Base-by-base conservation (phyloP, 225 moss, liverwort and hornwort species). In the Physcomitrium patens region DNA sequence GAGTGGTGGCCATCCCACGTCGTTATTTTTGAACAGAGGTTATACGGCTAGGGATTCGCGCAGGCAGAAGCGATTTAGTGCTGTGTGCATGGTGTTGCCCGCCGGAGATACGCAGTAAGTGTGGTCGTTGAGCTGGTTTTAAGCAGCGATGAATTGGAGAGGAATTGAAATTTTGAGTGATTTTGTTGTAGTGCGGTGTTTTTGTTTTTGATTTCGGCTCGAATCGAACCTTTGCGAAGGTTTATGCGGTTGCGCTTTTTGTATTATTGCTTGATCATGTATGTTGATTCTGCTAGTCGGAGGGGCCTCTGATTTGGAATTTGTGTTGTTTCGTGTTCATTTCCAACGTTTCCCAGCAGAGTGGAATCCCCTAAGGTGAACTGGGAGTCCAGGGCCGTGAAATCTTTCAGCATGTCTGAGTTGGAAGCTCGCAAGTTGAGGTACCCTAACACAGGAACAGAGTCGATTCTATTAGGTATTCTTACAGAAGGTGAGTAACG, bases 381-480 rank as follows among this genome's bases (percentile, higher is more conserved):
- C 54, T 99, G 94, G 97, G 94, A 95, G 53, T 93, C 97, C 61
- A 90, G 97, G 73, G 97, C 97, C 76, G 94, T 99, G 73, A 99
- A 99, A 77, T 90, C 94, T 71, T 99, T 91, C 73, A 95, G 97
- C 69, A 99, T 99, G 97, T 81, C 86, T 45, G 97, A 99, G 81
- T 76, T 99, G 80, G 97, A 99, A 77, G 97, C 97, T 47, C 94
- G 97, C 57, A 99, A 99, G 82, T 67, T 99, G 76, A 99, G 95
- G 89, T 99, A 99, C 76, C 97, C 97, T 0, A 93, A 82, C 11
- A 99, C 97, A 9, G 97, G 97, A 64, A 99, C 97, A 15, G 97
- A 95, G 80, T 80, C 97, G 13, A 80, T 99, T 69, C 85, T 99
- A 26, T 85, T 99, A 81, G 97, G 97, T 73, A 93, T 99, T 10